phyloP scores from a whole-genome alignment of 257 asterid genomes.

The Solanum piurae region DNA sequence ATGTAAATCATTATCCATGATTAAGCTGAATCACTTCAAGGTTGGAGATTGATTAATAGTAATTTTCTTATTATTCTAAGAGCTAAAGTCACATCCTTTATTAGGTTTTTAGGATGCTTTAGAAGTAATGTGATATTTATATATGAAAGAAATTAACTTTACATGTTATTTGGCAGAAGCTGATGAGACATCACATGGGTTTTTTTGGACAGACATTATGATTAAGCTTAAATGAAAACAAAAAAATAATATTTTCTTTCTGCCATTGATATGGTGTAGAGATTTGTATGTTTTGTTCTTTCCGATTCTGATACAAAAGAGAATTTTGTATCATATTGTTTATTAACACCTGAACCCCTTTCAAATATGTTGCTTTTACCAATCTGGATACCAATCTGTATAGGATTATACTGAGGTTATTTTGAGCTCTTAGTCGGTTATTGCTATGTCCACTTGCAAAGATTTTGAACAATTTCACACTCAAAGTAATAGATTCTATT shows the following conservation, averaged over 20 bases:
- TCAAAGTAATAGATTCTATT: not conserved
- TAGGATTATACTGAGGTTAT: not conserved
- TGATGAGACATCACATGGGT: not conserved
- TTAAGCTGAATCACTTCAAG: not conserved
- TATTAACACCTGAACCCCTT: not conserved
- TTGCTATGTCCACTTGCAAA: not conserved
- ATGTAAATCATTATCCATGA: not conserved
- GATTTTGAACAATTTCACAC: not conserved
- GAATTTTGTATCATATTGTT: not conserved
- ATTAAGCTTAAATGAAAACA: not conserved
- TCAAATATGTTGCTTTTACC: not conserved
- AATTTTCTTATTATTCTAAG: not conserved
- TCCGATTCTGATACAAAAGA: not conserved
- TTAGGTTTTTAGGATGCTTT: not conserved
- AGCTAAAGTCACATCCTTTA: not conserved
- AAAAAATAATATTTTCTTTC: not conserved
- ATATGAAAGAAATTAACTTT: not conserved
- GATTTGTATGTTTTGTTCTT: not conserved
- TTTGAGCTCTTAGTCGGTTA: not conserved
- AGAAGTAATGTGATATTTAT: not conserved
- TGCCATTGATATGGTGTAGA: not conserved
- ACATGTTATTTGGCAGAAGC: not conserved
- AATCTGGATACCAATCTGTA: not conserved
- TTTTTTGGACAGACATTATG: not conserved
- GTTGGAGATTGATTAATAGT: not conserved